Evolutionary conservation across 2,329 filamentous ascomycete species (phyloP).

Genomic region (Cercospora zeina): DNA sequence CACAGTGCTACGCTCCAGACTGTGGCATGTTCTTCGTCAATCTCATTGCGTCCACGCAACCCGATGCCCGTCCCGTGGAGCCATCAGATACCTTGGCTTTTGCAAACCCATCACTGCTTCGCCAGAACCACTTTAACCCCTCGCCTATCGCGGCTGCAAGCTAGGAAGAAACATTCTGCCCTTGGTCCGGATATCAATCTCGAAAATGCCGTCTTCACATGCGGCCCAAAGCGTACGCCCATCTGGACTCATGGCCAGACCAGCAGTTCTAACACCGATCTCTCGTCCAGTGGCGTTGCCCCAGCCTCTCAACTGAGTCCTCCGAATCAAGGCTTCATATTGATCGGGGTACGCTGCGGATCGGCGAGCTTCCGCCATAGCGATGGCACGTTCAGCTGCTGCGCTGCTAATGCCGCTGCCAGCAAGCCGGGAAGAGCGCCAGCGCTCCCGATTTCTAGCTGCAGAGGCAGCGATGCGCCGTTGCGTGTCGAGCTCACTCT

Average conservation of each 20-base stretch:
- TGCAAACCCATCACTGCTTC: background rate
- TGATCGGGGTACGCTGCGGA: conserved; percentile 30
- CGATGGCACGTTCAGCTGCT: conserved; percentile 14
- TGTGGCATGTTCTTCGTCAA: background rate
- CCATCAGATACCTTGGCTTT: background rate
- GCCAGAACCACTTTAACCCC: background rate
- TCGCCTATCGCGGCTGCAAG: conserved; percentile 34
- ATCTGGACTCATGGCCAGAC: conserved; percentile 52
- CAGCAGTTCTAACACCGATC: conserved; percentile 49
- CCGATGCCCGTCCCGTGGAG: background rate
- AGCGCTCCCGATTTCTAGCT: conserved; percentile 26
- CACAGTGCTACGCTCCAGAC: background rate
- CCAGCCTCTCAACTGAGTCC: conserved; percentile 22
- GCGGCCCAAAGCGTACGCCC: conserved; percentile 51
- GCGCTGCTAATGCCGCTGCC: conserved; percentile 9
- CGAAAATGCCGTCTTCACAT: conserved; percentile 71
- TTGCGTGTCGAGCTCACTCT: conserved; percentile 26
- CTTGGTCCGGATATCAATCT: conserved; percentile 66
- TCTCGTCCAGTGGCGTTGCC: conserved; percentile 27
- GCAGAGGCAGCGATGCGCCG: conserved; percentile 24
- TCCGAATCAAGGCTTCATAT: conserved; percentile 32
- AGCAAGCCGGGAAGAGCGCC: conserved; percentile 22
- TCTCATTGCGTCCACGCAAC: background rate
- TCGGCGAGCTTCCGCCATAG: conserved; percentile 23
- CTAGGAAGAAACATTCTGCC: conserved; percentile 56